A percentile compares a stretch with the other conserved stretches of the same genome.
These are phyloP conservation scores for Triadica sebifera DNA, from an alignment of 345 rosid species.

Conservation along the genomic window DNA sequence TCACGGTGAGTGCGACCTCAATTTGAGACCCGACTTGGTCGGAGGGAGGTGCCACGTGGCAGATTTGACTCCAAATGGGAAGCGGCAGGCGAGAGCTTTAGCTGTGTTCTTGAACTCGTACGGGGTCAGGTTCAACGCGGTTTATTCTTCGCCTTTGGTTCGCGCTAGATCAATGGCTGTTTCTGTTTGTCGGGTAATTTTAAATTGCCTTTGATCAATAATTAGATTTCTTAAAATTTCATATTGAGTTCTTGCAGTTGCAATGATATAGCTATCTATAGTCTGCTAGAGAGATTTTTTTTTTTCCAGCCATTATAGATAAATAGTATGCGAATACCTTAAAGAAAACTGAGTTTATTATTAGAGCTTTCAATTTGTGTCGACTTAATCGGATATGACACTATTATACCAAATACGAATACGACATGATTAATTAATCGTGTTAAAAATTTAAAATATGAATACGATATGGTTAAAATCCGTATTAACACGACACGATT, in stretches of 20 bases:
- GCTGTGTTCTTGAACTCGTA: conserved; percentile 79
- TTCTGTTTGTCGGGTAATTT: conserved; percentile 71
- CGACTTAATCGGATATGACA: too few species aligned
- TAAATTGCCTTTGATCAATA: neutral
- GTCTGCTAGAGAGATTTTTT: neutral
- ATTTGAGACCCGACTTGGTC: conserved; percentile 67
- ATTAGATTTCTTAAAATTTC: neutral
- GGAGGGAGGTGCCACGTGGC: conserved; percentile 77
- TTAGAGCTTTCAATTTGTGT: too few species aligned
- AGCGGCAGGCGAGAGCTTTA: conserved; percentile 91
- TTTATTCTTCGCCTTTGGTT: conserved; percentile 73
- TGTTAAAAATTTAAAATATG: too few species aligned
- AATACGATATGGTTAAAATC: too few species aligned
- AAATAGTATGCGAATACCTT: neutral
- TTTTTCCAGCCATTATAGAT: neutral
- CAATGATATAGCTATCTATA: neutral
- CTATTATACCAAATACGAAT: too few species aligned
- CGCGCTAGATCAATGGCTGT: conserved; percentile 83
- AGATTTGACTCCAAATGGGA: conserved; percentile 65
- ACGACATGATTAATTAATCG: too few species aligned
- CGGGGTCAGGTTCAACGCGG: conserved; percentile 66
- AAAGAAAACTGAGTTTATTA: neutral
- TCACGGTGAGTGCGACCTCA: conserved; percentile 80
- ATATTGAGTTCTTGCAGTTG: neutral
- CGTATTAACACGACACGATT: too few species aligned